Evolutionary conservation across 2,329 filamentous ascomycete genomes (phyloP), one percentile per base, ranked within the genome.

Genomic region (Clonostachys solani): DNA sequence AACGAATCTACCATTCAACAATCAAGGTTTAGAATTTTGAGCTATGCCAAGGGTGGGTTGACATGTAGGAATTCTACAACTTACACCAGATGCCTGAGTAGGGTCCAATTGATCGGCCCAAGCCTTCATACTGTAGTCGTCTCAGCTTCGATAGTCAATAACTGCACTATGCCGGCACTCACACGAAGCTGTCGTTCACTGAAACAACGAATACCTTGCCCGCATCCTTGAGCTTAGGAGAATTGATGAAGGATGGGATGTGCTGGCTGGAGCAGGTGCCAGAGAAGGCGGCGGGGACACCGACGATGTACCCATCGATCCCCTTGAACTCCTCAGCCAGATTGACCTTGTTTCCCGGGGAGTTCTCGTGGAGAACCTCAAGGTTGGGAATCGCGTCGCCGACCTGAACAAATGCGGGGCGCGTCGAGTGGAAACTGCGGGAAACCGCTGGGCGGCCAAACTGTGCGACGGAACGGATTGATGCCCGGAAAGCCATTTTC

Each of bases 131-230:
- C 89, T 94, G 42, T 41, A 49, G 33, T 46, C 17, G 15, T 35
- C 37, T 42, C 16, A 33, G 33, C 40, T 34, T 40, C 18, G 12
- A 15, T 15, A 7, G n/a, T 36, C 43, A 17, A 23, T 19, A 2
- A 23, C 12, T 45, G 23, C 17, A 23, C 15, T 13, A 6, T 16
- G 36, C 13, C 15, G 35, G 12, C 12, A 71, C 87, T 69, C 75
- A 95, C 88, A 96, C 92, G 65, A 96, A 96, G 17, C 91, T 82
- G 65, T 97, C 92, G 64, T 97, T 97, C 63, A 96, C 92, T 15
- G 88, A 84, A 48, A 97, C 83, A 38, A 97, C 89, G 60, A 95
- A 95, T 42, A 96, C 88, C 60, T 87, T 77, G 43, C 91, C 92
- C 33, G 88, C 89, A 50, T 85, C 76, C 71, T 88, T 88, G 57